Evolutionary conservation across 2,329 filamentous ascomycete genomes (phyloP).

Genomic region (Botrytis sinoallii): DNA sequence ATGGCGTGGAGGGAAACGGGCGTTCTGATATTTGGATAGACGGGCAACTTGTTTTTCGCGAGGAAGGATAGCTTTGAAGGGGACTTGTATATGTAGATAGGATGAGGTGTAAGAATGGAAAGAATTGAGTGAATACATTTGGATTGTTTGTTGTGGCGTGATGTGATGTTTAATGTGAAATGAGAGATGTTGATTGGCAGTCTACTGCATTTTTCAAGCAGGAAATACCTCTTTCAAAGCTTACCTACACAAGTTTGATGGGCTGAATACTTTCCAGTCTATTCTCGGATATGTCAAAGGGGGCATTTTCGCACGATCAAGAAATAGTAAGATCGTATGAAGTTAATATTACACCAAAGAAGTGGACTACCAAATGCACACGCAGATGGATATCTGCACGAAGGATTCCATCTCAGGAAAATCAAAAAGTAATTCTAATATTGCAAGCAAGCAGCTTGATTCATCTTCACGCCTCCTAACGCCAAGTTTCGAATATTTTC

Average conservation of each 20-base stretch:
- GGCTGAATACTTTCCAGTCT: background rate
- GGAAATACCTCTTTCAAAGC: background rate
- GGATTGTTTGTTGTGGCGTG: background rate
- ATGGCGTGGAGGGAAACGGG: background rate
- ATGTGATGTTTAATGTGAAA: background rate
- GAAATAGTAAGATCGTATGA: background rate
- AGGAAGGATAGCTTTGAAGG: background rate
- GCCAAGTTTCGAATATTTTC: conserved; percentile 6
- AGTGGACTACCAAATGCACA: background rate
- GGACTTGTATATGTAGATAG: background rate
- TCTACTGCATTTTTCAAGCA: background rate
- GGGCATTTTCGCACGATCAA: background rate
- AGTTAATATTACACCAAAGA: conserved; percentile 9
- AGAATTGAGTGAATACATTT: background rate
- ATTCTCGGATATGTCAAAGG: background rate
- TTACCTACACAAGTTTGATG: background rate
- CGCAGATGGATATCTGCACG: background rate
- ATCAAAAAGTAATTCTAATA: conserved; percentile 5
- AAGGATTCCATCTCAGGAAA: background rate
- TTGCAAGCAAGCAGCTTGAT: conserved; percentile 2
- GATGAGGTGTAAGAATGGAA: background rate
- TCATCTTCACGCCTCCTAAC: background rate
- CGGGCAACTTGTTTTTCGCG: background rate
- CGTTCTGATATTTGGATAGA: background rate
- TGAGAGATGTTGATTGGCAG: background rate